Percentiles rank a stretch among this genome's conserved stretches.
Conservation (phyloP, 225 moss, liverwort and hornwort species). For the Straminergon stramineum region DNA sequence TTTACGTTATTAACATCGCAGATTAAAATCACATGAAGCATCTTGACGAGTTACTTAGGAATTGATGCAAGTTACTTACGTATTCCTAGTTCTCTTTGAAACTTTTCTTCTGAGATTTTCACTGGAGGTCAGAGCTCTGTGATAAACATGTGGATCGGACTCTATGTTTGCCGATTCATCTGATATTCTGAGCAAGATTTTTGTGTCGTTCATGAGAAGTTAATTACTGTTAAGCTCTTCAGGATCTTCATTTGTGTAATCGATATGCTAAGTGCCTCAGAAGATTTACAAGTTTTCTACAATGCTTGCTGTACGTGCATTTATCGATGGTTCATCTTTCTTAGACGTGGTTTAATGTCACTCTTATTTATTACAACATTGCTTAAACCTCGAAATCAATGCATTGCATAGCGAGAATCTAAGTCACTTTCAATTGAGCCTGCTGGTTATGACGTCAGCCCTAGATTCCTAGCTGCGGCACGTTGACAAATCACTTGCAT, state of each 20-base stretch:
- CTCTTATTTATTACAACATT: not conserved
- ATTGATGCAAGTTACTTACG: not conserved
- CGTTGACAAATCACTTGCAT: constrained; percentile 20
- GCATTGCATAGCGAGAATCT: constrained; percentile 33
- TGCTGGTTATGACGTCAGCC: constrained; percentile 40
- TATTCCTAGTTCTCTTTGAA: not conserved
- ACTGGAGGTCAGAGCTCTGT: not conserved
- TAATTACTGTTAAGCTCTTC: not conserved
- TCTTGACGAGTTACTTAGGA: not conserved
- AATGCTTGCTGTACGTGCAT: not conserved
- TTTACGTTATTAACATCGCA: not conserved
- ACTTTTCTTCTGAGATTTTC: not conserved
- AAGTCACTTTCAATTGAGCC: constrained; percentile 33
- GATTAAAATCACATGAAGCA: not conserved
- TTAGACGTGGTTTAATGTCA: not conserved
- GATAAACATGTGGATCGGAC: not conserved
- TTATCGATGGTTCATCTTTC: not conserved
- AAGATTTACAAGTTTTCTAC: not conserved
- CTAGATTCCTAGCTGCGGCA: constrained; percentile 48
- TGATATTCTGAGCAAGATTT: not conserved
- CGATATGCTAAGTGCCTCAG: not conserved
- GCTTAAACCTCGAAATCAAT: not conserved
- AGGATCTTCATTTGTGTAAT: not conserved
- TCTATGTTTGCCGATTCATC: not conserved
- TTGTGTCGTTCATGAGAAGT: not conserved